These are phyloP conservation scores for Calocera cornea DNA, from an alignment of 768 basidiomycete genomes.

Conservation along the genomic window DNA sequence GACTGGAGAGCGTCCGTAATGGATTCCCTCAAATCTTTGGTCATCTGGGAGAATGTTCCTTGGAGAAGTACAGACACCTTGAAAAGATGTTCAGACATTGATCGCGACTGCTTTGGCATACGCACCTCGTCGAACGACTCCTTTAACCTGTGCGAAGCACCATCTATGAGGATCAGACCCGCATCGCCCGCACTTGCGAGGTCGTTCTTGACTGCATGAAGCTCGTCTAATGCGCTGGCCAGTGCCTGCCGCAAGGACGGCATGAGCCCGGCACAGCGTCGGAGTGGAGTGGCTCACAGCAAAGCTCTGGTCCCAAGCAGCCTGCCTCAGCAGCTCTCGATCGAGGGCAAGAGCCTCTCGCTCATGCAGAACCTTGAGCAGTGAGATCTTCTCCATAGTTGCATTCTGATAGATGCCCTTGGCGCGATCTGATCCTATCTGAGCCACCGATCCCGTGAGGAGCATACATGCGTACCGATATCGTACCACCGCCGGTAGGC, in stretches of 20 bases:
- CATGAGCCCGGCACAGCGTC: not conserved
- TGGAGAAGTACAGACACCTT: not conserved
- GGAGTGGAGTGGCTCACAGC: not conserved
- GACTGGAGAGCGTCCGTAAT: not conserved
- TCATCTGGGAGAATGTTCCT: not conserved
- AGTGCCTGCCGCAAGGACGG: not conserved
- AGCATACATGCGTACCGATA: constrained; percentile 1
- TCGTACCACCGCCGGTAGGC: constrained; percentile 10
- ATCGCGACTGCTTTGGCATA: no score
- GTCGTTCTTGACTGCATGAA: not conserved
- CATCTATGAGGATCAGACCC: not conserved
- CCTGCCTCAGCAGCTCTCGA: not conserved
- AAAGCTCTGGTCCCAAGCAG: not conserved
- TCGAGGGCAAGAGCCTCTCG: not conserved
- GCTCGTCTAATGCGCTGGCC: not conserved
- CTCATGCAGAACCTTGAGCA: constrained; percentile 2
- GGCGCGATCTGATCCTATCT: constrained; percentile 2
- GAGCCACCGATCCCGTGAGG: not conserved
- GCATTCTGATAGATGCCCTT: constrained; percentile 9
- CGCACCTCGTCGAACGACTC: not conserved
- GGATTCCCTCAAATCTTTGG: not conserved
- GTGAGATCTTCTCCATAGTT: constrained; percentile 6
- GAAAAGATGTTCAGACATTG: no score
- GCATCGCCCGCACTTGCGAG: not conserved
- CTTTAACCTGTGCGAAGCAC: not conserved